Conservation (phyloP, 2,329 filamentous ascomycete species). For the Madurella fahalii region DNA sequence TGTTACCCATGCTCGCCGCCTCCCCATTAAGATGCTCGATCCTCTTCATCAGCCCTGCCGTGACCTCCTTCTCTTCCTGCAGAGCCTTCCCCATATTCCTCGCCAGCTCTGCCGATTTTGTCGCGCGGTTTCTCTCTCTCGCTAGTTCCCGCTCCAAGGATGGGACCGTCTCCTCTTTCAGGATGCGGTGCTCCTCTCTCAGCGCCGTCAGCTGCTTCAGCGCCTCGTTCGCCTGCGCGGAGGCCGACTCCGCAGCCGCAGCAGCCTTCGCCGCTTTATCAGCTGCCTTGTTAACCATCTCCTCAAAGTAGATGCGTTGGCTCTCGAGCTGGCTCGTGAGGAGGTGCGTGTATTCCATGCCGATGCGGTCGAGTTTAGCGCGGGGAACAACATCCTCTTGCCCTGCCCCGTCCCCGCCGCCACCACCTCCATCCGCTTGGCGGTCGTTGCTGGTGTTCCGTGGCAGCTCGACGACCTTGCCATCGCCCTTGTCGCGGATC, state of each 20-base stretch:
- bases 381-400: slow-evolving; percentile 68
- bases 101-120: slow-evolving; percentile 71
- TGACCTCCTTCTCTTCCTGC: slow-evolving; percentile 83
- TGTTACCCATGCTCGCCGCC: slow-evolving; percentile 51
- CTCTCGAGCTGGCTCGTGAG: slow-evolving; percentile 89
- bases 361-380: slow-evolving; percentile 69
- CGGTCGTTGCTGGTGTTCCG: slow-evolving; percentile 31
- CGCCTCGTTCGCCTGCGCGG: slow-evolving; percentile 45
- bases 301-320: slow-evolving; percentile 90
- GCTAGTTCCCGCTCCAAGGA: slow-evolving; percentile 68
- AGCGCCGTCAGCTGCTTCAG: slow-evolving; percentile 49
- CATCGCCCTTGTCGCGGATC: slow-evolving; percentile 89
- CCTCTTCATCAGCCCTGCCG: slow-evolving; percentile 74
- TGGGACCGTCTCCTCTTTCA: slow-evolving; percentile 56
- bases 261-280: slow-evolving; percentile 80
- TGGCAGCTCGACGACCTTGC: slow-evolving; percentile 88
- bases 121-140: slow-evolving; percentile 63
- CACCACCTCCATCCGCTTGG: slow-evolving; percentile 5
- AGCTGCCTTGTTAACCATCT: slow-evolving; percentile 80
- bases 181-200: slow-evolving; percentile 48
- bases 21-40: slow-evolving; percentile 70
- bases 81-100: slow-evolving; percentile 70
- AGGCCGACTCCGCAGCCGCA: slow-evolving; percentile 61
- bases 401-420: slow-evolving; percentile 27
- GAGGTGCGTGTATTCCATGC: slow-evolving; percentile 90